Evolutionary conservation across 2,329 filamentous ascomycete species (phyloP).

Genomic region (Alternaria novae-zelandiae): DNA sequence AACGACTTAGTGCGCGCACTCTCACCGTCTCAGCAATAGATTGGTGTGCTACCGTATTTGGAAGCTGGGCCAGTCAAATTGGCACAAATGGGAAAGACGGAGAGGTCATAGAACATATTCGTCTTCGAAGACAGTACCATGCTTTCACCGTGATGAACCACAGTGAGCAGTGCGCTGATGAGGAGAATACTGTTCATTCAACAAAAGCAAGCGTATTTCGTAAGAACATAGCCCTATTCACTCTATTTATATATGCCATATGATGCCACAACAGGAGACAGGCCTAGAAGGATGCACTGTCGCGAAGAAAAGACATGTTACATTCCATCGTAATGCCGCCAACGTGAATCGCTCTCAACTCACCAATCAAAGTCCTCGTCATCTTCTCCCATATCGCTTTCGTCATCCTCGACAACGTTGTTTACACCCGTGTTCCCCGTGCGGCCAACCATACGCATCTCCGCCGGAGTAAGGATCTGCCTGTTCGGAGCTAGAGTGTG

Average conservation of each 20-base stretch:
- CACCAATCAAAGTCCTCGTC: background rate
- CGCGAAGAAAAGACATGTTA: background rate
- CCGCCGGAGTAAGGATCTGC: background rate
- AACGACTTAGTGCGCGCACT: background rate
- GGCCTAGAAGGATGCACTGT: background rate
- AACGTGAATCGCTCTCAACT: background rate
- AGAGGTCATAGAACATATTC: too few relatives aligned
- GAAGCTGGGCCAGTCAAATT: background rate
- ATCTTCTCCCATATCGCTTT: background rate
- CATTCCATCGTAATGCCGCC: background rate
- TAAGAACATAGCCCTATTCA: background rate
- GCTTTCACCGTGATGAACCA: background rate
- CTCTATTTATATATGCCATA: background rate
- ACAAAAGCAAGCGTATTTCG: background rate
- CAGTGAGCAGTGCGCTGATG: background rate
- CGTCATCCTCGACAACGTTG: background rate
- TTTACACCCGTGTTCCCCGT: background rate
- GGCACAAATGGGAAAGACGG: background rate
- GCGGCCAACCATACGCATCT: background rate
- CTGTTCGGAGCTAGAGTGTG: background rate
- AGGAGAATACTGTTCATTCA: too few relatives aligned
- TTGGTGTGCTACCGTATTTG: background rate
- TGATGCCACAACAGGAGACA: background rate
- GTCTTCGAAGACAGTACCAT: too few relatives aligned
- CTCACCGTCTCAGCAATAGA: background rate